Percentiles rank a stretch among this genome's conserved stretches.
Evolutionary conservation across 1,139 yeast genomes (phyloP).

Genomic region (Ogataea hybrid): DNA sequence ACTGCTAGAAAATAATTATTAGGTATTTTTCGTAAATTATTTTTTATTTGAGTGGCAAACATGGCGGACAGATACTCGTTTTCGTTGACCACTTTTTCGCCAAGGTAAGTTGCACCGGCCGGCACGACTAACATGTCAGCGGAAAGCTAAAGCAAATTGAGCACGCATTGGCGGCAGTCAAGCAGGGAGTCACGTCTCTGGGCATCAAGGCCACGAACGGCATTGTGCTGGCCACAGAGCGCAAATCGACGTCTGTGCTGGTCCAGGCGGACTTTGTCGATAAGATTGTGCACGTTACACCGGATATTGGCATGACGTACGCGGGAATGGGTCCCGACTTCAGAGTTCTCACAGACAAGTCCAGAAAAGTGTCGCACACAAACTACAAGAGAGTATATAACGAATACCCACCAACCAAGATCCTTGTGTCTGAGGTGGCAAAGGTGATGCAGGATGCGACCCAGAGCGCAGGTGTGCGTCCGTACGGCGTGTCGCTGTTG

Average conservation of each 20-base stretch:
- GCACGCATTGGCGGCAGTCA: conserved; percentile 95
- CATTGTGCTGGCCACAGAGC: conserved; percentile 94
- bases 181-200: conserved; percentile 95
- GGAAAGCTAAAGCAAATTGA: conserved; percentile 98
- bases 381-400: conserved; percentile 90
- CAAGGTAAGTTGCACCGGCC: conserved; percentile 60
- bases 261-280: conserved; percentile 72
- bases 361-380: conserved; percentile 91
- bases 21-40: neutral
- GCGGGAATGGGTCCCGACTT: conserved; percentile 99
- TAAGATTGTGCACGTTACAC: conserved; percentile 84
- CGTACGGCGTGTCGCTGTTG: conserved; percentile 91
- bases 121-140: conserved; percentile 39
- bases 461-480: conserved; percentile 97
- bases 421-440: conserved; percentile 92
- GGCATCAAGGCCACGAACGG: conserved; percentile 98
- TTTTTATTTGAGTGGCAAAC: conserved; percentile 13
- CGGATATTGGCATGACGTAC: conserved; percentile 95
- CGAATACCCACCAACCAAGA: conserved; percentile 95
- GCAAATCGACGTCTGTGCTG: conserved; percentile 79
- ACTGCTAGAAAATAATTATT: too few relatives aligned
- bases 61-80: conserved; percentile 99
- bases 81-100: conserved; percentile 94
- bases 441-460: conserved; percentile 98
- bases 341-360: conserved; percentile 89